A percentile compares a stretch with the other conserved stretches of the same genome.
Evolutionary conservation across 2,329 filamentous ascomycete genomes (phyloP).

Genomic region (Verticillium albo-atrum): DNA sequence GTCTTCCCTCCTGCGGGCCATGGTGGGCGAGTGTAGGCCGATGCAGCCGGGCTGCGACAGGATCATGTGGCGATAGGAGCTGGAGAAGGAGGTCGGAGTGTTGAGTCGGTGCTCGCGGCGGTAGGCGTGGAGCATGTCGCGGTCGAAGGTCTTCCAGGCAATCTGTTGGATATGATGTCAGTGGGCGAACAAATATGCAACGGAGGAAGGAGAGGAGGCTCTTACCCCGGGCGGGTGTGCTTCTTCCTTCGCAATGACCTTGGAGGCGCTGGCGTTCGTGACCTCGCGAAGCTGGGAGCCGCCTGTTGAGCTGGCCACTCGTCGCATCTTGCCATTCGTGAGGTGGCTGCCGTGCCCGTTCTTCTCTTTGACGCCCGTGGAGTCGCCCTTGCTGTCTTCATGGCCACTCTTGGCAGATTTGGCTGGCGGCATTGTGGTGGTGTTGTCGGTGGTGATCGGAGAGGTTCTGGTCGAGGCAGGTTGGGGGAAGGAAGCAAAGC

Average conservation of each 20-base stretch:
- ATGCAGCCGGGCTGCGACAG: constrained; percentile 59
- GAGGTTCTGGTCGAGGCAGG: neutral
- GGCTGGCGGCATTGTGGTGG: constrained; percentile 35
- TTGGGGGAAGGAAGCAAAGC: neutral
- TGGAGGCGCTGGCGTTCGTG: constrained; percentile 21
- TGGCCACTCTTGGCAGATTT: constrained; percentile 38
- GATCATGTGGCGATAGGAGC: constrained; percentile 57
- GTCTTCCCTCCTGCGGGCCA: constrained; percentile 61
- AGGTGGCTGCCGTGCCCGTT: constrained; percentile 30
- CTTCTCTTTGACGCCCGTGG: constrained; percentile 38
- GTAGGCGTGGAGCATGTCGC: constrained; percentile 68
- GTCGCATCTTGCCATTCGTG: constrained; percentile 50
- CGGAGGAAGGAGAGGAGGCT: constrained; percentile 3
- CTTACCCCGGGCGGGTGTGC: constrained; percentile 8
- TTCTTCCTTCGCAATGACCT: constrained; percentile 7
- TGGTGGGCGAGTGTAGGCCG: constrained; percentile 70
- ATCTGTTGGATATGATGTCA: constrained; percentile 32
- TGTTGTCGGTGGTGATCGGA: neutral
- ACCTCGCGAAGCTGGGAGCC: constrained; percentile 12
- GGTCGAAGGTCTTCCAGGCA: constrained; percentile 65
- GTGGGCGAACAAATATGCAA: neutral
- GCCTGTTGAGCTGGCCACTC: constrained; percentile 48
- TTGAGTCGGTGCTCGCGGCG: constrained; percentile 68
- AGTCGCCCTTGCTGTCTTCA: constrained; percentile 40
- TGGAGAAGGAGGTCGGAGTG: constrained; percentile 65